Base-by-base conservation (phyloP, 2,329 filamentous ascomycete species). In the Alternaria solani region DNA sequence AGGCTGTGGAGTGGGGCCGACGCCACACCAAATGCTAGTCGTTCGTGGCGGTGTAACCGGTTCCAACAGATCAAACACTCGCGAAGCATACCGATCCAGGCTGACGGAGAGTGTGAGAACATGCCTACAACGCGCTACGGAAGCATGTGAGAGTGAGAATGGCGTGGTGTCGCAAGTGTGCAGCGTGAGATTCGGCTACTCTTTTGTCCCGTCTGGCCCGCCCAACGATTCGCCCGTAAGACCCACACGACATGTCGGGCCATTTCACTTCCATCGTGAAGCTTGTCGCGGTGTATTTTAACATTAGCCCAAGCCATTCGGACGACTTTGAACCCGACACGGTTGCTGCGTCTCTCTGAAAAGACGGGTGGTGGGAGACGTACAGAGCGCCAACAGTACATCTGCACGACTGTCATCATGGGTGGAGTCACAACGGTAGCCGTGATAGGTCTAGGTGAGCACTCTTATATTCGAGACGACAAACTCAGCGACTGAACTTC, bases 401-500 rank as follows among this genome's bases (percentile, higher is more conserved):
- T 18, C 28, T 25, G 28, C 8, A 26, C 36, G 28, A 23, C 32
- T 18, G 7, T 23, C 42, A 41, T n/a, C 6, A 59, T 59, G 59
- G 39, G 25, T 5, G 26, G 51, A n/a, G 30, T 12, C 14, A 34
- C 39, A 7, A 57, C 49, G 4, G 56, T 56, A 48, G 65, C 65
- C 2, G 63, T 68, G 12, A 57, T 66, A 49, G 65, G 65, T 2
- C 55, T 68, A 16, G 65, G 65, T 61, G 16, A 30, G 41, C 28
- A 0, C 1, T 20, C 28, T 12, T 16, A 5, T 32, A 2, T 4
- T 18, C 12, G 16, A 9, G 14, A 38, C 1, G 7, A 25, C n/a
- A 16, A 44, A 5, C n/a, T 7, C 0, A 14, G 34, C n/a, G 14
- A 55, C 41, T 30, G 25, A 39, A n/a, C 4, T 30, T 4, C n/a